Conservation (phyloP, 78 protist genomes). For the Dictyostelium discoideum region DNA sequence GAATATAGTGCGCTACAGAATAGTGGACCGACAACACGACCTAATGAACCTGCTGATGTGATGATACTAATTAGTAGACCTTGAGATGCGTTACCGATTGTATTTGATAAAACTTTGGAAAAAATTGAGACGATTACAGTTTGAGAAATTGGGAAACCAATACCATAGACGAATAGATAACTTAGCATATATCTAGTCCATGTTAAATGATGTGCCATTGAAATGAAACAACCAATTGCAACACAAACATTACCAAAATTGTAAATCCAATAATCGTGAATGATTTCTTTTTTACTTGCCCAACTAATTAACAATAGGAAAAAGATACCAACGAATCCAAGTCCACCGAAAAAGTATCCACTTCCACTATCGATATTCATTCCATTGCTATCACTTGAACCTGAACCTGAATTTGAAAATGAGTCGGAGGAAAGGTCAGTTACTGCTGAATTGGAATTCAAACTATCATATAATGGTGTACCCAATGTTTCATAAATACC, state of each 20-base stretch:
- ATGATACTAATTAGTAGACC: slow-evolving; percentile 37
- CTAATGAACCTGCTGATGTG: slow-evolving; percentile 42
- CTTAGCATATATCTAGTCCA: neutral
- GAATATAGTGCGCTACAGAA: neutral
- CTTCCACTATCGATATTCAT: neutral
- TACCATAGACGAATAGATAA: slow-evolving; percentile 2
- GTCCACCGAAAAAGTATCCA: slow-evolving; percentile 40
- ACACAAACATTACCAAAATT: neutral
- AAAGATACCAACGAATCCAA: slow-evolving; percentile 15
- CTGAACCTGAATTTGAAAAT: neutral
- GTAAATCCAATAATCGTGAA: slow-evolving; percentile 13
- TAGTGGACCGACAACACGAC: slow-evolving; percentile 38
- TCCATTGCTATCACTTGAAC: neutral
- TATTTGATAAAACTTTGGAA: slow-evolving; percentile 39
- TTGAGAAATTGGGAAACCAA: slow-evolving; percentile 41
- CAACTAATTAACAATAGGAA: neutral
- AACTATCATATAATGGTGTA: slow-evolving; percentile 7
- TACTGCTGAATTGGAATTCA: neutral
- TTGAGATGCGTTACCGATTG: neutral
- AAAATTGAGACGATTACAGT: slow-evolving; percentile 41
- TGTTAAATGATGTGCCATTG: neutral
- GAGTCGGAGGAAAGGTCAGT: neutral
- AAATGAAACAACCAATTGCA: neutral
- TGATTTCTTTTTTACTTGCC: neutral
- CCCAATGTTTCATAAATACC: slow-evolving; percentile 48